Evolutionary conservation across 2,329 filamentous ascomycete genomes (phyloP).

Genomic region (Emericellopsis atlantica): DNA sequence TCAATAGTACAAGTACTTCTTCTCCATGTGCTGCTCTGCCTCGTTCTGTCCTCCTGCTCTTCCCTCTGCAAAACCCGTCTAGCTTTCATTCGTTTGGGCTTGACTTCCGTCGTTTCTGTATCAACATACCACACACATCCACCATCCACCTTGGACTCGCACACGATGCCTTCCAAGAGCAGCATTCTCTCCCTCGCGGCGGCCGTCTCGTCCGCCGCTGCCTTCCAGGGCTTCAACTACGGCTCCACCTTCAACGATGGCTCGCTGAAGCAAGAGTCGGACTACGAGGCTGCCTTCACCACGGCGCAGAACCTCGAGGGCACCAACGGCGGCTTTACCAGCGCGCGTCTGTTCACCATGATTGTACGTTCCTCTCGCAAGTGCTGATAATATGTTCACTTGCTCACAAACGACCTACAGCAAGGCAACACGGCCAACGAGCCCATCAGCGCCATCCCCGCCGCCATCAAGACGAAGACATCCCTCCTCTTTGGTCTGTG

Average conservation of each 20-base stretch:
- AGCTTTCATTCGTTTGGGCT: not conserved
- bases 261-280: conserved; percentile 43
- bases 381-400: no score
- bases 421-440: conserved; percentile 53
- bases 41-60: not conserved
- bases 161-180: conserved; percentile 5
- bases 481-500: conserved; percentile 73
- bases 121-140: no score
- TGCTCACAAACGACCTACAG: conserved; percentile 17
- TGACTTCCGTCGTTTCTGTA: no score
- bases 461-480: conserved; percentile 71
- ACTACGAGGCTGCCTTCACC: conserved; percentile 61
- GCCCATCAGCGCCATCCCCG: conserved; percentile 63
- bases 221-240: conserved; percentile 61
- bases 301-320: conserved; percentile 50
- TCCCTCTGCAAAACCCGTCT: not conserved
- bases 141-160: not conserved
- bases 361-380: conserved; percentile 24
- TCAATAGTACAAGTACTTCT: no score
- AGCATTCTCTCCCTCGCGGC: conserved; percentile 20
- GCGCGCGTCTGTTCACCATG: conserved; percentile 65
- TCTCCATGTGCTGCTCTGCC: not conserved
- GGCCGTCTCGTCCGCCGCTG: conserved; percentile 20
- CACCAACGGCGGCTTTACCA: conserved; percentile 49
- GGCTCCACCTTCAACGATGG: conserved; percentile 50